phyloP scores from a whole-genome alignment of 768 basidiomycete genomes.

The Pleurotus eryngii region DNA sequence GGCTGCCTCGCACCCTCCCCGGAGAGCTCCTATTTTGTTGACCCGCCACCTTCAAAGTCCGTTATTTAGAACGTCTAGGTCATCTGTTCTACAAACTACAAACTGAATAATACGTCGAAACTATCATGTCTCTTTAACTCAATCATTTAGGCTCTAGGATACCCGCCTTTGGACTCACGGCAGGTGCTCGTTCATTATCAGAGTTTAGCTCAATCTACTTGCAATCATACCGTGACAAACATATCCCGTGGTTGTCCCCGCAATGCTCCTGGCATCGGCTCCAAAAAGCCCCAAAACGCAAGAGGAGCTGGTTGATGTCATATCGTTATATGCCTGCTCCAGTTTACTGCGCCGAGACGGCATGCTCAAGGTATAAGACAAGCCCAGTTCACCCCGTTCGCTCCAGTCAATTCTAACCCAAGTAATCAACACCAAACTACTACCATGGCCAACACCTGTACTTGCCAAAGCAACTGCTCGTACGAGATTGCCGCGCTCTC shows the following conservation, averaged over 20 bases:
- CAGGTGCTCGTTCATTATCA: neutral
- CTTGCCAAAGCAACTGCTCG: slow-evolving; percentile 28
- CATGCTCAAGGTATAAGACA: neutral
- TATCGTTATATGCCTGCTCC: no score
- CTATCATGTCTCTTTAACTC: no score
- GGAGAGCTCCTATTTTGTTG: no score
- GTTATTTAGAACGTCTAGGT: no score
- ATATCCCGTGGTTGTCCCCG: neutral
- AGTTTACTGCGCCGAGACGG: no score
- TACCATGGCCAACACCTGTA: slow-evolving; percentile 26
- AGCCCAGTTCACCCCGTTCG: neutral
- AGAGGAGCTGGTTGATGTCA: no score
- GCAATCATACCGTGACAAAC: neutral
- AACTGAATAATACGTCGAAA: neutral
- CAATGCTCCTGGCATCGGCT: neutral
- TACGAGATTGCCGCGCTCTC: slow-evolving; percentile 8
- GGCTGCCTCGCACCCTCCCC: no score
- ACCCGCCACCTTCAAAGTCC: no score
- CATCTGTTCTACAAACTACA: neutral
- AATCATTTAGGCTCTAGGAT: no score
- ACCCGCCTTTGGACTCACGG: neutral
- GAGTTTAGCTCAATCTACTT: slow-evolving; percentile 3
- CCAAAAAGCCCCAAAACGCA: no score
- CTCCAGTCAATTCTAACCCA: neutral
- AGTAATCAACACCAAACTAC: neutral